These are phyloP conservation scores for Boletellus sp. DNA, from an alignment of 1,284 basidiomycete genomes.

Conservation along the genomic window DNA sequence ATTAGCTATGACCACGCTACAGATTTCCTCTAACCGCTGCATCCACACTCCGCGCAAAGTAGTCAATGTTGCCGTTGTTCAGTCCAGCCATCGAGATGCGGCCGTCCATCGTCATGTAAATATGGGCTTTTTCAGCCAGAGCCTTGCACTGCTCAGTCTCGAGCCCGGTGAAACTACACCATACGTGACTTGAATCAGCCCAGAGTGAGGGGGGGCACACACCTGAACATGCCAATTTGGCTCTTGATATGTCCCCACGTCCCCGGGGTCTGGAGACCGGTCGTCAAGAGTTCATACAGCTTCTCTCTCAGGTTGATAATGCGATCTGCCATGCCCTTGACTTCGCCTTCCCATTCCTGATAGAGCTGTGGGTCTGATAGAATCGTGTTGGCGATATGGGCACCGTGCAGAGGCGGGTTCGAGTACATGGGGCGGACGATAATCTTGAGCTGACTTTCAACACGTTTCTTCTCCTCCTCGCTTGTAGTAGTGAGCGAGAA, in stretches of 20 bases:
- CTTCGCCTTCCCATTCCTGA: slow-evolving; percentile 85
- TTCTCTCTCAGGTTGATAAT: slow-evolving; percentile 95
- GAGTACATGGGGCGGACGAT: slow-evolving; percentile 98
- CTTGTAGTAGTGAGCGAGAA: slow-evolving; percentile 80
- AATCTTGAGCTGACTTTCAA: slow-evolving; percentile 94
- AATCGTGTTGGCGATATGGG: slow-evolving; percentile 85
- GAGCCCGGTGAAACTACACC: slow-evolving; percentile 79
- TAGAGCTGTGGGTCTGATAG: slow-evolving; percentile 78
- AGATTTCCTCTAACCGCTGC: slow-evolving; percentile 80
- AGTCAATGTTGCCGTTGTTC: slow-evolving; percentile 86
- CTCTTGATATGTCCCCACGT: slow-evolving; percentile 96
- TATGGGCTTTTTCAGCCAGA: slow-evolving; percentile 88
- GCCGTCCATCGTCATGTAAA: slow-evolving; percentile 90
- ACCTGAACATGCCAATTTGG: slow-evolving; percentile 96
- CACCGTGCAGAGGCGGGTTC: slow-evolving; percentile 95
- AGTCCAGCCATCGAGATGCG: slow-evolving; percentile 96
- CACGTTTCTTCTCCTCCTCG: slow-evolving; percentile 82
- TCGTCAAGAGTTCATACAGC: slow-evolving; percentile 77
- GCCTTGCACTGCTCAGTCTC: slow-evolving; percentile 81
- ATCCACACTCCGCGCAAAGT: slow-evolving; percentile 85
- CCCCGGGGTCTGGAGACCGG: slow-evolving; percentile 86
- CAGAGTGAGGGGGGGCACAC: slow-evolving; percentile 10
- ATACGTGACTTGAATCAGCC: slow-evolving; percentile 3
- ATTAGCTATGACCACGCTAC: slow-evolving; percentile 40
- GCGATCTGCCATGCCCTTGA: slow-evolving; percentile 93